Conservation (phyloP, 2,329 filamentous ascomycete species). For the Ophiostoma sp. region DNA sequence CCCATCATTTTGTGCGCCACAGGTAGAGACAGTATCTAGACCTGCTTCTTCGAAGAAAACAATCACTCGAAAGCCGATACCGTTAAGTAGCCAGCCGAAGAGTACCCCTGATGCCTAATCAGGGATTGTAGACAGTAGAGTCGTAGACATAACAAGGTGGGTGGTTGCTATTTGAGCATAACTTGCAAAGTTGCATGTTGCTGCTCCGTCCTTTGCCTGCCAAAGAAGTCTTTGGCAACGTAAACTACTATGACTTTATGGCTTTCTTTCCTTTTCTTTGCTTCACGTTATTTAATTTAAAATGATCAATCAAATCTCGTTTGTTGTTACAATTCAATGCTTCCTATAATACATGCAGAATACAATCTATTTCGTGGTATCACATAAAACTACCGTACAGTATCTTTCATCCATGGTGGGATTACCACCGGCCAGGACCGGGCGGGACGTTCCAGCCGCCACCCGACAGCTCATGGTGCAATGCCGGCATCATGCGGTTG, state of each 20-base stretch:
- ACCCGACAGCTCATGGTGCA: not conserved
- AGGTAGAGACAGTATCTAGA: no score
- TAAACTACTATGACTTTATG: not conserved
- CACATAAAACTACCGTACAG: not conserved
- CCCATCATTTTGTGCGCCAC: not conserved
- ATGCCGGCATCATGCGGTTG: not conserved
- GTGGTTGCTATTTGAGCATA: not conserved
- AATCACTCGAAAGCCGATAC: not conserved
- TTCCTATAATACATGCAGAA: not conserved
- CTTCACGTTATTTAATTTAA: not conserved
- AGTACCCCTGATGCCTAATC: not conserved
- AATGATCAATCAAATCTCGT: not conserved
- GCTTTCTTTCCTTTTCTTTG: not conserved
- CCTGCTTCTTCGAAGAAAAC: not conserved
- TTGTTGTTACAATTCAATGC: not conserved
- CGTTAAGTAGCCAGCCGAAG: not conserved
- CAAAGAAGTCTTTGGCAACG: not conserved
- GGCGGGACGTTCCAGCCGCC: not conserved
- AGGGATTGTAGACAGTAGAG: not conserved
- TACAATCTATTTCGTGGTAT: not conserved
- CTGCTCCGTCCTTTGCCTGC: no score
- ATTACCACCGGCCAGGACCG: not conserved
- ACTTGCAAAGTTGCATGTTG: not conserved
- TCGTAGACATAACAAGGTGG: not conserved
- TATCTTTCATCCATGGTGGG: rapidly evolving